Base-by-base conservation (phyloP, 805 yeast species). In the Barnettozyma wickerhamii region DNA sequence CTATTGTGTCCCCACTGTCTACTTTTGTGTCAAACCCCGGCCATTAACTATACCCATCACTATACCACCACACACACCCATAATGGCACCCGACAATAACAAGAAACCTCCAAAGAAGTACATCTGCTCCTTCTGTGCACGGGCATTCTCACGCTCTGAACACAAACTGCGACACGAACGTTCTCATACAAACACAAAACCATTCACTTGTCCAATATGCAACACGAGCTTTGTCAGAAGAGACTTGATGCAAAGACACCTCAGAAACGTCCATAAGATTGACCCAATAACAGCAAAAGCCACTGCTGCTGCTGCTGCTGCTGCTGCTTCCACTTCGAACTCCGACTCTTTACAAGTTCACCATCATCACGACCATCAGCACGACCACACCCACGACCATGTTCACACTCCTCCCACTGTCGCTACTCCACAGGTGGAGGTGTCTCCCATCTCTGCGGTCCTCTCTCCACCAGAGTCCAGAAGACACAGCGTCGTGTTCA, bases 121-220 rank as follows among this genome's bases (percentile, higher is more conserved):
- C 40, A 46, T 46, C 29, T 46, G 50, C 27, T 40, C 45, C 19
- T 43, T 43, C 30, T 46, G 50, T 14, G 47, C 47, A 27, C 43
- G 50, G 32, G 43, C 50, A 3, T 46, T 46, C 29, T 40, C 45
- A 9, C 30, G 50, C 24, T 46, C 47, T 1, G 50, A 46, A 33
- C 50, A 46, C 33, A 43, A 43, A 20, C 30, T 43, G 10, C 40
- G 50, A 41, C 50, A 46, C 19, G 50, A 46, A 19, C 28, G 50
- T 15, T 46, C 50, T 4, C 50, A 46, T 10, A 46, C 47, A n/a
- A 44, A 46, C 19, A 44, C 47, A n/a, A 46, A 46, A 23, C 50
- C 50, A 3, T 46, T 46, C 34, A 41, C 31, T 4, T 46, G 50
- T 21, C 28, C 47, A 2, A 21, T 32, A 7, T 46, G 50, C 26